Evolutionary conservation across 106 monocot genomes (phyloP).

Genomic region (Platanthera guangdongensis): DNA sequence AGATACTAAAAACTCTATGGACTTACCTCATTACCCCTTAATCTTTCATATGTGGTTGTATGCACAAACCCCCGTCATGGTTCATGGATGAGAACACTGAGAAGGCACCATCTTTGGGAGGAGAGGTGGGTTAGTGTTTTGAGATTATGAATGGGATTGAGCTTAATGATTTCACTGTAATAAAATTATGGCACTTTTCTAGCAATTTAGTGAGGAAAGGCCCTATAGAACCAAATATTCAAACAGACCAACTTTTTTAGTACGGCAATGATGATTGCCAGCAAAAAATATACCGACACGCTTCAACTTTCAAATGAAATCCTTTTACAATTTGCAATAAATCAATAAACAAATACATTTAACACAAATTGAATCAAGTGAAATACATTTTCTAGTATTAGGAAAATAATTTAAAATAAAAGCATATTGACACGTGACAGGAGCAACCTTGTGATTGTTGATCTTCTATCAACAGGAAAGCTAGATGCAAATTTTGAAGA

Average conservation of each 20-base stretch:
- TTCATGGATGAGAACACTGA: not conserved
- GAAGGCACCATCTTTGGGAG: not conserved
- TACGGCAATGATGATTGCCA: not conserved
- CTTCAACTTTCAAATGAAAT: not conserved
- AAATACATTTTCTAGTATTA: not conserved
- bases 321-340: not conserved
- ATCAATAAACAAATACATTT: not conserved
- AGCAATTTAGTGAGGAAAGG: not conserved
- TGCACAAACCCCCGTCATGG: not conserved
- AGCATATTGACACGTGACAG: not conserved
- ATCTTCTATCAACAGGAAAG: slow-evolving; percentile 14
- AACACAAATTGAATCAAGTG: not conserved
- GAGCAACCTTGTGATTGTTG: slow-evolving; percentile 26
- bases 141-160: not conserved
- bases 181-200: not conserved
- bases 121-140: not conserved
- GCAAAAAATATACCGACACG: not conserved
- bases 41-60: not conserved
- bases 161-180: not conserved
- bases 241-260: not conserved
- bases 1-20: not conserved
- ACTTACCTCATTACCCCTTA: not conserved
- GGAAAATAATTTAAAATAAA: not conserved
- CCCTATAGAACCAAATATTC: not conserved
- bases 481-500: slow-evolving; percentile 32